These are phyloP conservation scores for Fusarium sambucinum DNA, from an alignment of 2,329 filamentous ascomycete species.

Conservation along the genomic window DNA sequence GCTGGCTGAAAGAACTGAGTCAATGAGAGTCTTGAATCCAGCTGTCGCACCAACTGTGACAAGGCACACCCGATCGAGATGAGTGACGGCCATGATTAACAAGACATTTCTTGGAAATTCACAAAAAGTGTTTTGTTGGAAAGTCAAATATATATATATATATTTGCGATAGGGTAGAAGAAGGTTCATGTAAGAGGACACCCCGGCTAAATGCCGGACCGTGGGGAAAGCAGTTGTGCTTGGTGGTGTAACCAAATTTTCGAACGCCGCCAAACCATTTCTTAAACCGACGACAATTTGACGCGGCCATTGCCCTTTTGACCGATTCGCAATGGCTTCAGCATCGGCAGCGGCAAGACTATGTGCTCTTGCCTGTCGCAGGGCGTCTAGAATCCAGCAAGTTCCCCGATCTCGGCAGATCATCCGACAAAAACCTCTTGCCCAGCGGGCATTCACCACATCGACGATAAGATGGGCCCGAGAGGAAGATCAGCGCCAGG, in stretches of 20 bases:
- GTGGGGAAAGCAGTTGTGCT: slow-evolving; percentile 13
- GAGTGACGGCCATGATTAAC: slow-evolving; percentile 13
- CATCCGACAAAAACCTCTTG: slow-evolving; percentile 35
- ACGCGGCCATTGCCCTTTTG: slow-evolving; percentile 42
- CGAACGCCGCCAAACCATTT: slow-evolving; percentile 44
- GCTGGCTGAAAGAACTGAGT: slow-evolving; percentile 68
- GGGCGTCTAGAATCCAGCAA: slow-evolving; percentile 44
- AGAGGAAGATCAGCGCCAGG: slow-evolving; percentile 35
- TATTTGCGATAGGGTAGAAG: slow-evolving; percentile 18
- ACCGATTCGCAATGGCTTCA: slow-evolving; percentile 54
- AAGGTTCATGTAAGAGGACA: slow-evolving; percentile 22
- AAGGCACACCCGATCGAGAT: slow-evolving; percentile 68
- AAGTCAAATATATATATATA: slow-evolving; percentile 1
- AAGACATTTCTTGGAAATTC: not conserved
- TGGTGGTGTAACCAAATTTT: slow-evolving; percentile 50
- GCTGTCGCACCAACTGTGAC: slow-evolving; percentile 95
- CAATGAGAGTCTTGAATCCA: slow-evolving; percentile 79
- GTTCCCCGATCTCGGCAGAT: slow-evolving; percentile 45
- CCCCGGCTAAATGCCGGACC: slow-evolving; percentile 47
- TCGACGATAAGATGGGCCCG: slow-evolving; percentile 49
- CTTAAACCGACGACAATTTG: slow-evolving; percentile 37
- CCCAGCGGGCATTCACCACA: slow-evolving; percentile 50
- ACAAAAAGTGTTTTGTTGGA: not conserved
- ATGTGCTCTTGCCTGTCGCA: slow-evolving; percentile 53
- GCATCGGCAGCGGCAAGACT: slow-evolving; percentile 55